Conservation (phyloP, 192 early-diverging fungal species). For the Lobosporangium transversale region DNA sequence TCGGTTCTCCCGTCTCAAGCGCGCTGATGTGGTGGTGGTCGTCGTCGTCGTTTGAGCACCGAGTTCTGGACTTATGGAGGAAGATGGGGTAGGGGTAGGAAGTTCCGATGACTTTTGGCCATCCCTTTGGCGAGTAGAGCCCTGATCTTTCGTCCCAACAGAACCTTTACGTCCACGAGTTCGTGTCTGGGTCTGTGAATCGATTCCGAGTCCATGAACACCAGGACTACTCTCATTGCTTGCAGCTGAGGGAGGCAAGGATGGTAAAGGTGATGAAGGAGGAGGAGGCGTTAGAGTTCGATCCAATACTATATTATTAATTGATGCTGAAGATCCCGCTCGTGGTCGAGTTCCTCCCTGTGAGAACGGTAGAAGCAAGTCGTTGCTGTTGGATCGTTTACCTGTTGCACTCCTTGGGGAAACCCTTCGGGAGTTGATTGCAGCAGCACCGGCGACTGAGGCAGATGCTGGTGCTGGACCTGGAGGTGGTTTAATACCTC, state of each 20-base stretch:
- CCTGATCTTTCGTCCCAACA: no score
- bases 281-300: constrained; percentile 6
- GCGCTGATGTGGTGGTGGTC: neutral
- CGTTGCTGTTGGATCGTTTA: constrained; percentile 15
- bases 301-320: neutral
- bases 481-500: constrained; percentile 30
- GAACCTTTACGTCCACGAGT: no score
- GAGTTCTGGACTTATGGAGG: constrained; percentile 18
- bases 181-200: neutral
- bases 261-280: constrained; percentile 9
- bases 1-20: no score
- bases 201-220: constrained; percentile 8
- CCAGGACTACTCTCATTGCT: neutral
- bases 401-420: constrained; percentile 6
- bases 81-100: constrained; percentile 1
- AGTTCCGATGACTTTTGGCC: no score
- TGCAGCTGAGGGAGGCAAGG: constrained; percentile 4
- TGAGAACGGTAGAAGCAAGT: constrained; percentile 7
- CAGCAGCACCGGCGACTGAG: neutral
- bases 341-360: constrained; percentile 11
- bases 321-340: neutral
- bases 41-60: neutral
- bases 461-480: constrained; percentile 25
- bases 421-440: constrained; percentile 10
- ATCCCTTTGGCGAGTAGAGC: no score